Conservation (phyloP, 495 filamentous ascomycete species). For the Neohortaea acidophila region DNA sequence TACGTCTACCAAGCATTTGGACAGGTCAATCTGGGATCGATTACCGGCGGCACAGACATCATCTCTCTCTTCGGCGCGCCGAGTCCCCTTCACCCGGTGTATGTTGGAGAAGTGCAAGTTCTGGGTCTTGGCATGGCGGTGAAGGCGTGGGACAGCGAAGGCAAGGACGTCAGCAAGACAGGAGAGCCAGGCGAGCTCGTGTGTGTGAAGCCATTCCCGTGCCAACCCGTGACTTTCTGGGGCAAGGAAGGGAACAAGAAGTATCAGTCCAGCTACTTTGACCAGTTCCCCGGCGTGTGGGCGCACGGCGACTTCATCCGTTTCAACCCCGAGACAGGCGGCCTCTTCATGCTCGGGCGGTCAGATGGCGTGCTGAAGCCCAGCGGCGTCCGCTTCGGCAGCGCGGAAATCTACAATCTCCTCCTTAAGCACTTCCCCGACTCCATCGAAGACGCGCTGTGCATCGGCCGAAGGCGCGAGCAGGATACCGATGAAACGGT, state of each 20-base stretch:
- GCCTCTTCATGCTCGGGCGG: constrained; percentile 68
- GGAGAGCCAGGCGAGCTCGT: constrained; percentile 81
- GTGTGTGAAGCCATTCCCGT: constrained; percentile 74
- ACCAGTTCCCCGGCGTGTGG: constrained; percentile 65
- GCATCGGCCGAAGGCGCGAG: constrained; percentile 60
- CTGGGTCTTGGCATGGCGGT: constrained; percentile 86
- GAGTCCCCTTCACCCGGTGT: constrained; percentile 72
- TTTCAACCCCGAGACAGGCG: constrained; percentile 56
- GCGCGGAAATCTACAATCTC: constrained; percentile 85
- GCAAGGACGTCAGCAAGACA: constrained; percentile 35
- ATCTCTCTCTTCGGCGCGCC: constrained; percentile 83
- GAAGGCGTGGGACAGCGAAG: constrained; percentile 51
- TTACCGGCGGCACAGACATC: constrained; percentile 86
- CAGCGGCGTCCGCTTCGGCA: constrained; percentile 61
- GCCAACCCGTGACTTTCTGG: constrained; percentile 82
- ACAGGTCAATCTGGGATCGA: constrained; percentile 62
- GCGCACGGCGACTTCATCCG: constrained; percentile 91
- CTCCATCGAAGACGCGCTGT: constrained; percentile 69
- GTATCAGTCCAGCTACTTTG: constrained; percentile 77
- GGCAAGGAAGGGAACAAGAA: constrained; percentile 51
- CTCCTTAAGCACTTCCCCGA: constrained; percentile 62
- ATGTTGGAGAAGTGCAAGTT: constrained; percentile 79
- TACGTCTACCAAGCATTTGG: constrained; percentile 78
- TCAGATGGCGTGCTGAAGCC: constrained; percentile 70
- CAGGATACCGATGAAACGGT: constrained; percentile 70